These are phyloP conservation scores for Curvularia eragrostidis DNA, from an alignment of 2,329 filamentous ascomycete species.

Conservation along the genomic window DNA sequence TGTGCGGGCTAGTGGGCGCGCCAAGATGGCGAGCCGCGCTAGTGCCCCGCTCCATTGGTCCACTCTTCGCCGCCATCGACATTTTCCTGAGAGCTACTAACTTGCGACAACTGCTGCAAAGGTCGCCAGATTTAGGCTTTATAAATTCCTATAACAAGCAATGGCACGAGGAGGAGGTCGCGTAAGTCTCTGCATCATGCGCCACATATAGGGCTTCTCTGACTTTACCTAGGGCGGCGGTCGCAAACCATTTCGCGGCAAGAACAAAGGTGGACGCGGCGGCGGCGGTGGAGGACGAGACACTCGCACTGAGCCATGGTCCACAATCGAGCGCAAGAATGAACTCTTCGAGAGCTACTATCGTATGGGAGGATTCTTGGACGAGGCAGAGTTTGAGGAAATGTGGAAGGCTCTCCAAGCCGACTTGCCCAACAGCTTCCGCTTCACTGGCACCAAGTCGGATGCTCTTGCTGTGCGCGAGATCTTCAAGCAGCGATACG, in stretches of 20 bases:
- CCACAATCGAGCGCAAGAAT: constrained; percentile 76
- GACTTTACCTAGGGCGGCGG: constrained; percentile 34
- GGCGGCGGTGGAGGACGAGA: constrained; percentile 39
- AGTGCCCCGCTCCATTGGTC: constrained; percentile 19
- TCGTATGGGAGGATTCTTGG: constrained; percentile 70
- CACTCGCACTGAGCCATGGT: constrained; percentile 48
- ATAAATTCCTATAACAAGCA: constrained; percentile 20
- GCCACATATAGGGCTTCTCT: constrained; percentile 12
- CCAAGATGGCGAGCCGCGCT: constrained; percentile 28
- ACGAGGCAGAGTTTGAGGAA: constrained; percentile 75
- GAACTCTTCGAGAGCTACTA: constrained; percentile 88
- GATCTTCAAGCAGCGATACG: constrained; percentile 84
- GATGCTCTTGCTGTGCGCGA: constrained; percentile 93
- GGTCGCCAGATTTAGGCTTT: constrained; percentile 12
- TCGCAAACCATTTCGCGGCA: constrained; percentile 41
- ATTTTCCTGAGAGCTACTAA: constrained; percentile 36
- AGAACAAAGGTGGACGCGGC: constrained; percentile 38
- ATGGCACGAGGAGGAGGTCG: constrained; percentile 40
- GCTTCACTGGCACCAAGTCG: constrained; percentile 94
- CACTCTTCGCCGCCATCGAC: constrained; percentile 27
- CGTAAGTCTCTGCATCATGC: constrained; percentile 26
- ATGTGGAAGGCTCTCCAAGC: constrained; percentile 86
- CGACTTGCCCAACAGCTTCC: constrained; percentile 95
- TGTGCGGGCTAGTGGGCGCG: constrained; percentile 33
- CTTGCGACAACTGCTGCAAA: constrained; percentile 29